Base-by-base conservation (phyloP, 176 grass and related monocot genomes). In the Eremochloa ophiuroides region DNA sequence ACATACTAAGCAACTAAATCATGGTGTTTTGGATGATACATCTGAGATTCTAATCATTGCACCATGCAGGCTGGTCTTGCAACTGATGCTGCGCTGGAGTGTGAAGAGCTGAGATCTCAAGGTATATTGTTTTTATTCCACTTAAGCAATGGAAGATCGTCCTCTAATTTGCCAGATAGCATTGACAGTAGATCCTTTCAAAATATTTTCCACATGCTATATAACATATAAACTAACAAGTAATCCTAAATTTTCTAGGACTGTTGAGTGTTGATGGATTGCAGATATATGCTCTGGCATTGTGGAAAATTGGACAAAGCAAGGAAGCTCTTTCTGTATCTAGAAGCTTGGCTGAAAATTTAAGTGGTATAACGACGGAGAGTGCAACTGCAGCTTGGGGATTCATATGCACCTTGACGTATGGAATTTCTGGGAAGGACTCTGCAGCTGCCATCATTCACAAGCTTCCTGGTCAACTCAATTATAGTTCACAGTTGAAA, bases 241-340 rank as follows among this genome's bases (percentile, higher is more conserved):
- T 78, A 13, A 10, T 84, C 26, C 56, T 66, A 77, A 79, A 84
- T 84, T 82, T 87, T 74, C 16, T 84, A 98, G 95, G 95, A 63
- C 68, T 91, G 50, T 76, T 95, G 71, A 91, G 69, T 27, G 5
- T 40, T 34, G 88, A 95, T n/a, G 92, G 93, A 70, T 85, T 98
- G 62, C 95, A 95, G 86, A 82, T 94, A 86, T 93, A 98, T 77
- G 92, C 92, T 87, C 20, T 98, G 91, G 81, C 92, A 89, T 88
- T 98, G 84, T 98, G 90, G 88, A 98, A 93, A 91, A 76, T 76
- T 82, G 92, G 92, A 60, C 90, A 40, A 20, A 75, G 41, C 35
- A 83, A 98, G 18, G 80, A 82, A 82, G 90, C 92, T 82, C 88
- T 98, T 35, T 77, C 82, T 47, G 61, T 93, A 76, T 91, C 90